Conservation (phyloP, 2,329 filamentous ascomycete genomes). For the Pseudocercospora fuligena region DNA sequence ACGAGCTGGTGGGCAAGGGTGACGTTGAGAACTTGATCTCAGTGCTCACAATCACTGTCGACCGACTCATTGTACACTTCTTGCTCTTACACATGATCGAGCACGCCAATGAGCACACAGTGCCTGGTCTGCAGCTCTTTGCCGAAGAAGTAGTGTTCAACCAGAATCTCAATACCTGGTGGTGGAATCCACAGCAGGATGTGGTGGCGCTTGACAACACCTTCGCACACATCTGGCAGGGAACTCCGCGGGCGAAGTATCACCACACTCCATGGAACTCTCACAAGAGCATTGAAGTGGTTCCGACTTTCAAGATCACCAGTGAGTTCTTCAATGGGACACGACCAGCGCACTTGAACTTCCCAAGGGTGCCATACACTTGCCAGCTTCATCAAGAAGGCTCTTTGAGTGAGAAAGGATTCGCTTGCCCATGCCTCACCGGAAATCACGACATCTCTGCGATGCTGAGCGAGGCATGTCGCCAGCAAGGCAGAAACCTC, state of each 20-base stretch:
- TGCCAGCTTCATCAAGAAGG: not conserved
- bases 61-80: slow-evolving; percentile 12
- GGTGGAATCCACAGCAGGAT: slow-evolving; percentile 17
- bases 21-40: slow-evolving; percentile 7
- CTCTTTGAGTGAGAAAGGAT: not conserved
- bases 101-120: slow-evolving; percentile 11
- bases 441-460: slow-evolving; percentile 14
- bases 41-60: slow-evolving; percentile 2
- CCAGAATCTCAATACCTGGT: slow-evolving; percentile 7
- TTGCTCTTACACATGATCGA: slow-evolving; percentile 13
- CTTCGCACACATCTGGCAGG: slow-evolving; percentile 7
- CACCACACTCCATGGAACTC: not conserved
- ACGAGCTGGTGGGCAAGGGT: too few species aligned
- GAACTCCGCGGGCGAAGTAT: not conserved
- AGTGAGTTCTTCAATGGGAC: not conserved
- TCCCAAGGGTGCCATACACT: not conserved
- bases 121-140: slow-evolving; percentile 2
- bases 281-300: not conserved
- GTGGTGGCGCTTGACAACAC: slow-evolving; percentile 8
- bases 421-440: not conserved
- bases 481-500: not conserved
- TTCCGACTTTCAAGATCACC: not conserved
- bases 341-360: not conserved
- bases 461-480: slow-evolving; percentile 6
- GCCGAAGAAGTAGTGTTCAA: slow-evolving; percentile 11